phyloP scores from a whole-genome alignment of 1,139 yeast species.

The Saccharomyces hybrid region DNA sequence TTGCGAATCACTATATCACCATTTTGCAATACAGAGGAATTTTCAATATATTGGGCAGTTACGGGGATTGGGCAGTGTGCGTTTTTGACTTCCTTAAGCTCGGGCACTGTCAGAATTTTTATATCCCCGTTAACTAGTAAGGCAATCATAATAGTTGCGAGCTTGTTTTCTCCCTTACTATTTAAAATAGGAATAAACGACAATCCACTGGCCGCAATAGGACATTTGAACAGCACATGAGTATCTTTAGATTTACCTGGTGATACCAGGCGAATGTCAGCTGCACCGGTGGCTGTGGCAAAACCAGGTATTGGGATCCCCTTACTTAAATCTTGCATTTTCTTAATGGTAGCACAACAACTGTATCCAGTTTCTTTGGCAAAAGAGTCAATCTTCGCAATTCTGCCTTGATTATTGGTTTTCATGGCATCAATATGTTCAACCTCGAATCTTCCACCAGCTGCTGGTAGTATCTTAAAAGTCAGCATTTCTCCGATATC shows the following conservation, averaged over 20 bases:
- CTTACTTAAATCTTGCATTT: constrained; percentile 51
- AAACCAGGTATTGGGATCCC: constrained; percentile 63
- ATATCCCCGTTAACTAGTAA: constrained; percentile 38
- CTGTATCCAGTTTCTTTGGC: constrained; percentile 52
- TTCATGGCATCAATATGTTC: constrained; percentile 44
- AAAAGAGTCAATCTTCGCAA: constrained; percentile 52
- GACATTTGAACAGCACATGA: constrained; percentile 42
- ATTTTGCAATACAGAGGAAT: constrained; percentile 47
- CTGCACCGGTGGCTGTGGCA: constrained; percentile 47
- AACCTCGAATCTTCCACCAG: constrained; percentile 61
- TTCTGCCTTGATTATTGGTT: constrained; percentile 40
- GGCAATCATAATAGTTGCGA: constrained; percentile 38
- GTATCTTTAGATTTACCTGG: constrained; percentile 55
- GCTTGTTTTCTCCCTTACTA: constrained; percentile 26
- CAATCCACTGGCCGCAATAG: constrained; percentile 54
- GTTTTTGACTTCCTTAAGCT: constrained; percentile 42
- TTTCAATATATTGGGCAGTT: constrained; percentile 35
- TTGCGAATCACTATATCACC: constrained; percentile 69
- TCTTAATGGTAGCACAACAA: constrained; percentile 54
- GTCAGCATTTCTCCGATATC: constrained; percentile 68
- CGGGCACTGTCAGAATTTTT: constrained; percentile 43
- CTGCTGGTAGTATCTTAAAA: constrained; percentile 59
- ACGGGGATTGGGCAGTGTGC: constrained; percentile 37
- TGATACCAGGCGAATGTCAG: constrained; percentile 58
- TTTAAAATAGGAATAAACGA: constrained; percentile 34